Evolutionary conservation across 139 green algal genomes (phyloP).

Genomic region (Gonium pectorale): DNA sequence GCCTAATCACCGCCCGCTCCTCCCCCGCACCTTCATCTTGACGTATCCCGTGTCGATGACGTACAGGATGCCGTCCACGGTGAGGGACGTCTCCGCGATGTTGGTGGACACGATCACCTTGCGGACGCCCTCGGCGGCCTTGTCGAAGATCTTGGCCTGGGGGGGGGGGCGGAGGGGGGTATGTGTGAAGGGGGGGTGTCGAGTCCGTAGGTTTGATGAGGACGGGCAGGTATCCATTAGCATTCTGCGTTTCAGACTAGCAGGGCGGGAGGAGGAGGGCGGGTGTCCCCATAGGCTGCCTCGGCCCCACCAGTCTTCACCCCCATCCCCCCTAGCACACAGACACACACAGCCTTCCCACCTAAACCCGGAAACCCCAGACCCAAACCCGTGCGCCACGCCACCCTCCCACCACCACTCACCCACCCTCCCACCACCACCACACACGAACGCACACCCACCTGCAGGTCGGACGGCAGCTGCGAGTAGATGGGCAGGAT

Average conservation of each 20-base stretch:
- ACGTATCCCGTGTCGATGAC: conserved; percentile 90
- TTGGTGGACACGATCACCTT: conserved; percentile 99
- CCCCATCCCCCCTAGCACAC: too few species aligned
- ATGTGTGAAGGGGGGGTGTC: not conserved
- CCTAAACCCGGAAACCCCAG: too few species aligned
- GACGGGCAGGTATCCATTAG: too few species aligned
- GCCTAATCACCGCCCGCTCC: not conserved
- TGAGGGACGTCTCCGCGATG: conserved; percentile 97
- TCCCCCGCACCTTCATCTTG: conserved; percentile 87
- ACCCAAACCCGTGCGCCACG: too few species aligned
- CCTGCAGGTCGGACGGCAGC: conserved; percentile 69
- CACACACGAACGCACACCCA: conserved; percentile 88
- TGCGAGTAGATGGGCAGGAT: conserved; percentile 92
- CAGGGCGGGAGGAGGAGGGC: too few species aligned
- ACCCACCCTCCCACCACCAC: not conserved
- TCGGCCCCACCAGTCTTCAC: too few species aligned
- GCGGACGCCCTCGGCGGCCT: conserved; percentile 85
- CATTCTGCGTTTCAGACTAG: too few species aligned
- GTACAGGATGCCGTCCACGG: conserved; percentile 99
- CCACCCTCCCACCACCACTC: not conserved
- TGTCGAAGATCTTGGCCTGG: conserved; percentile 97
- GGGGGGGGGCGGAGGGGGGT: not conserved
- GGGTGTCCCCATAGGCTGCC: too few species aligned
- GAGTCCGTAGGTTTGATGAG: too few species aligned
- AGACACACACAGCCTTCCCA: not conserved